phyloP scores from a whole-genome alignment of 495 filamentous ascomycete genomes.

The Oidiodendron maius region DNA sequence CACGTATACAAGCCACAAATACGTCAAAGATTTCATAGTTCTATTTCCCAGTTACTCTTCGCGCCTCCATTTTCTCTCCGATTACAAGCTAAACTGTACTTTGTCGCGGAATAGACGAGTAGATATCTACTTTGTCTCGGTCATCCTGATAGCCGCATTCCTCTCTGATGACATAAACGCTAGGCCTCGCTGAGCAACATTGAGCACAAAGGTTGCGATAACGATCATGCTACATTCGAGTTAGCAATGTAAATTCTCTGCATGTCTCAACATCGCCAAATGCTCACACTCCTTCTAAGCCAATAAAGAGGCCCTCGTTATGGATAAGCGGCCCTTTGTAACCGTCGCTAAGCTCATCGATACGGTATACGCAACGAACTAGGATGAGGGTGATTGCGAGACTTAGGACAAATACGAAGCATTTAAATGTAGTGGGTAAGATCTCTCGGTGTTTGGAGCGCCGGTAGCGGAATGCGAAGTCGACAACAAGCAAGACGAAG shows the following conservation, averaged over 20 bases:
- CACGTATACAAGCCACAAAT: no score
- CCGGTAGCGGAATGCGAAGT: slow-evolving; percentile 35
- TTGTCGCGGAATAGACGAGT: no score
- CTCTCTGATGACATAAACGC: no score
- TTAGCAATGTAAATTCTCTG: not conserved
- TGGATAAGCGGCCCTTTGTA: slow-evolving; percentile 36
- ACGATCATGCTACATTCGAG: slow-evolving; percentile 1
- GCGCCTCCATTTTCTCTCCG: no score
- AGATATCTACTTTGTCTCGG: no score
- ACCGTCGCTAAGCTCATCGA: slow-evolving; percentile 43
- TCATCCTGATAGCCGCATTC: no score
- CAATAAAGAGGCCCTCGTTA: slow-evolving; percentile 41
- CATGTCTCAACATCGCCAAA: not conserved
- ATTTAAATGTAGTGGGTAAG: slow-evolving; percentile 25
- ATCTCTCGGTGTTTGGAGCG: slow-evolving; percentile 7
- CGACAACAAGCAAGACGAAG: slow-evolving; percentile 37
- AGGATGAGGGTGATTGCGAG: slow-evolving; percentile 39
- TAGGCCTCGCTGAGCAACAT: slow-evolving; percentile 4
- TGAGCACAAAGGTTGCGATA: slow-evolving; percentile 1
- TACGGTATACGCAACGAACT: slow-evolving; percentile 41
- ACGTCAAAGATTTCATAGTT: no score
- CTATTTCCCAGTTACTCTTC: no score
- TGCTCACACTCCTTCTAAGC: slow-evolving; percentile 36
- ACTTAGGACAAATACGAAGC: slow-evolving; percentile 38
- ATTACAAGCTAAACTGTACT: no score